Evolutionary conservation across 345 rosid species (phyloP).

Genomic region (Raphanus raphanistrum): DNA sequence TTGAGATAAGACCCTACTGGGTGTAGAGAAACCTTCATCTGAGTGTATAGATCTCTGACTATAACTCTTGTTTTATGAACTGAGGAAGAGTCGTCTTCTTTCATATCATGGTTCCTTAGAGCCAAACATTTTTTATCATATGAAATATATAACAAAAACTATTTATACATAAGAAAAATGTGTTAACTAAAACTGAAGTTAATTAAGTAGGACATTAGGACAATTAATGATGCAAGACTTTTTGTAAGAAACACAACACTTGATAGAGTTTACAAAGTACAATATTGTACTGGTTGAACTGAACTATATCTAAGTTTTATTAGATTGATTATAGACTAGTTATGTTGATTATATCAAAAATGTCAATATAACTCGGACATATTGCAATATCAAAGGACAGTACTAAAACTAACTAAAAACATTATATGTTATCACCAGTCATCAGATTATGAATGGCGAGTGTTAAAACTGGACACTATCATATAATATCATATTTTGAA

Average conservation of each 20-base stretch:
- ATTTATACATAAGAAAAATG: background rate
- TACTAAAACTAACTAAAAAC: background rate
- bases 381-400: background rate
- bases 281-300: background rate
- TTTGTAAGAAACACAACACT: background rate
- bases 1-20: slow-evolving; percentile 79
- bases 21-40: slow-evolving; percentile 73
- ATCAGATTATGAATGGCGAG: background rate
- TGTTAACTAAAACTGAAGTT: background rate
- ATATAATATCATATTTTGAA: background rate
- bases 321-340: background rate
- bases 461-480: background rate
- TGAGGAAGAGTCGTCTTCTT: slow-evolving; percentile 61
- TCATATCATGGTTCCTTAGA: slow-evolving; percentile 73
- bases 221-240: background rate
- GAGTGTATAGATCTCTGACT: slow-evolving; percentile 76
- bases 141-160: slow-evolving; percentile 36
- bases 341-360: background rate
- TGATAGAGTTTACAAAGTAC: background rate
- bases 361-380: background rate
- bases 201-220: background rate
- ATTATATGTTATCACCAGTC: background rate
- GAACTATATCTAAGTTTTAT: background rate
- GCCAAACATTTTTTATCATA: slow-evolving; percentile 73
- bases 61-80: slow-evolving; percentile 72